Percentiles rank a stretch among this genome's conserved stretches.
Evolutionary conservation across 345 rosid genomes (phyloP).

Genomic region (Erodium maritimum): DNA sequence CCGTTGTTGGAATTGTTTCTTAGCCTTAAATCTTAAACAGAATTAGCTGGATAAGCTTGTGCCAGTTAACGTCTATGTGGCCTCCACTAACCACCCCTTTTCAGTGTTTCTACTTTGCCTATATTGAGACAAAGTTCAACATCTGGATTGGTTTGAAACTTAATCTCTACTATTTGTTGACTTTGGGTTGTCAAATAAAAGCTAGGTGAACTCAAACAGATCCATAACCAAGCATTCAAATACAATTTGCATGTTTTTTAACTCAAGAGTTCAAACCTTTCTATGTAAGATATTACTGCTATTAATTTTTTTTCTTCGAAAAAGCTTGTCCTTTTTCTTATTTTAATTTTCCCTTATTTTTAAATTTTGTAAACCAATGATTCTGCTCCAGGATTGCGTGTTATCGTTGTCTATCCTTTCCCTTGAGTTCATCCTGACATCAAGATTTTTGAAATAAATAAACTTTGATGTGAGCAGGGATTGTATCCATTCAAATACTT

Average conservation of each 20-base stretch:
- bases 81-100: not conserved
- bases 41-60: not conserved
- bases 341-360: too few species aligned
- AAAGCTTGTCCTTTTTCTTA: not conserved
- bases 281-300: not conserved
- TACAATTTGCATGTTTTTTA: too few species aligned
- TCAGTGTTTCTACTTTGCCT: not conserved
- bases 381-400: not conserved
- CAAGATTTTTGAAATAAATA: not conserved
- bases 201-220: not conserved
- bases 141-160: too few species aligned
- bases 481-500: not conserved
- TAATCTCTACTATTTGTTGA: not conserved
- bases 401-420: not conserved
- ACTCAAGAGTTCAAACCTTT: too few species aligned
- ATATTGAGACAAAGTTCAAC: not conserved
- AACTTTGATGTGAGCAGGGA: not conserved
- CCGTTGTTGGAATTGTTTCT: not conserved
- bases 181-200: not conserved
- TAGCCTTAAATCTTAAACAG: not conserved
- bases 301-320: too few species aligned
- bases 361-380: too few species aligned
- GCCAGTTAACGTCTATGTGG: not conserved
- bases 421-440: not conserved
- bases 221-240: not conserved